Base-by-base conservation (phyloP, 331 rosid species). In the Malus hybrid region DNA sequence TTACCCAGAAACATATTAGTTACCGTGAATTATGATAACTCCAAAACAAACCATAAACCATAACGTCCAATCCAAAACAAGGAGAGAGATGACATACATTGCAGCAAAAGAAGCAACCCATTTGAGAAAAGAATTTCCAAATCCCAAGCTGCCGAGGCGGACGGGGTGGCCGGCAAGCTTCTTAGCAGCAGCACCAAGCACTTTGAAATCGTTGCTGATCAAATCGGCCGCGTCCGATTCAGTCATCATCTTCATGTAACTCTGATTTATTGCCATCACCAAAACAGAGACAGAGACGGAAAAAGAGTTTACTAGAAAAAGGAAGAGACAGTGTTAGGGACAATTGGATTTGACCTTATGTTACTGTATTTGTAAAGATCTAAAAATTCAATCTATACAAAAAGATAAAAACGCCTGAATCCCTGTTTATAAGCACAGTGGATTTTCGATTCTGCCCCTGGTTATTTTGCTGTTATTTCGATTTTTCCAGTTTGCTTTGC, bases 41-140 rank as follows among this genome's bases (percentile, higher is more conserved):
- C 18, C 68, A 64, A 10, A 16, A 31, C 24, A 64, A 42, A 42
- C 31, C n/a, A 62, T 4, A 57, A 10, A 10, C 1, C 18, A 9
- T 12, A 68, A 18, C 7, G n/a, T 15, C 34, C 6, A 3, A 28
- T 22, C 6, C 62, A 19, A 8, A 56, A 24, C 15, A 61, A 61
- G 36, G 44, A 63, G 16, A 10, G 31, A 12, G 32, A 7, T 46
- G 56, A 32, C 77, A 20, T 78, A 93, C 98, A 93, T 91, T 62
- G 98, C 97, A 80, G 93, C 83, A 80, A 91, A 54, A 10, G 77
- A 57, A 69, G 88, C 94, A 65, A 93, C 24, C 83, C 93, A 88
- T 55, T 88, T 84, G 36, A 93, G 88, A 44, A 93, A 77, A 31
- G 90, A 42, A 55, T 87, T 80, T 42, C 86, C 91, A 44, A 90